Conservation (phyloP, 805 yeast species). For the Candida coquimbonensis region DNA sequence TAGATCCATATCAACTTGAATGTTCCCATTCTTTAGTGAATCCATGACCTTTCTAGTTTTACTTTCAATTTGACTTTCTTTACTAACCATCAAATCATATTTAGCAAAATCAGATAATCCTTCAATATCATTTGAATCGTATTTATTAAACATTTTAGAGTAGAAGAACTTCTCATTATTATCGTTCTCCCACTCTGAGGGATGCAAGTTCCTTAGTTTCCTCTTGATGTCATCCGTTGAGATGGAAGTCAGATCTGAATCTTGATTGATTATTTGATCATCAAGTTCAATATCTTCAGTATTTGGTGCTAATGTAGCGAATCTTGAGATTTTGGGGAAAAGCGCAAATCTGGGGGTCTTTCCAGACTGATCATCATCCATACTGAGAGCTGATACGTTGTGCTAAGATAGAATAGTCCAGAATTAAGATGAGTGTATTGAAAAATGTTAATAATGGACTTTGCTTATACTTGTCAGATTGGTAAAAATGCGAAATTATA, state of each 20-base stretch:
- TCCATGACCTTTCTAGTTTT: slow-evolving; percentile 18
- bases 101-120: slow-evolving; percentile 25
- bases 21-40: slow-evolving; percentile 11
- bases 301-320: slow-evolving; percentile 2
- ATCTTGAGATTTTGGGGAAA: slow-evolving; percentile 11
- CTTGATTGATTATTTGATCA: background rate
- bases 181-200: slow-evolving; percentile 14
- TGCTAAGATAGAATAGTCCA: too few species aligned
- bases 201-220: slow-evolving; percentile 13
- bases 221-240: slow-evolving; percentile 10
- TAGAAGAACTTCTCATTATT: slow-evolving; percentile 25
- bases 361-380: slow-evolving; percentile 3
- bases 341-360: slow-evolving; percentile 4
- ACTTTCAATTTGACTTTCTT: slow-evolving; percentile 26
- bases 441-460: too few species aligned
- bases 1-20: slow-evolving; percentile 19
- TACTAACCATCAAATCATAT: slow-evolving; percentile 28
- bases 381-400: background rate
- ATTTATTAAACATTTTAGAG: slow-evolving; percentile 15
- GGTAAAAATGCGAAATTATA: too few species aligned
- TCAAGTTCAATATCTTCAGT: slow-evolving; percentile 6
- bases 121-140: slow-evolving; percentile 4
- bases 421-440: too few species aligned
- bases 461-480: too few species aligned
- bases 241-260: slow-evolving; percentile 9